Evolutionary conservation across 202 grass and related monocot genomes (phyloP).

Genomic region (Elaeis oleifera): DNA sequence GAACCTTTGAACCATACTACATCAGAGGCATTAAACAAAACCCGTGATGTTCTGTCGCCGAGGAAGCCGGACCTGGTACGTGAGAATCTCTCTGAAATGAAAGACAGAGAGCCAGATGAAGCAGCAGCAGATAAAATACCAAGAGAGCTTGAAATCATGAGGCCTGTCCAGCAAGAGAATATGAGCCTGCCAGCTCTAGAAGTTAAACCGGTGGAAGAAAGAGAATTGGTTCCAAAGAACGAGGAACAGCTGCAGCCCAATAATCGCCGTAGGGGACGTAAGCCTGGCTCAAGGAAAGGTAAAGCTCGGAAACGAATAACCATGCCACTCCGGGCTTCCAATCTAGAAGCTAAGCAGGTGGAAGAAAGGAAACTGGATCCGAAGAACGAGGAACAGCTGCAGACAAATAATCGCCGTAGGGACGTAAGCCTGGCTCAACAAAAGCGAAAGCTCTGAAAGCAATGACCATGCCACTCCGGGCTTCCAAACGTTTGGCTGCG

Average conservation of each 20-base stretch:
- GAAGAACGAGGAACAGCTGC: constrained; percentile 27
- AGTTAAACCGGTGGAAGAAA: constrained; percentile 22
- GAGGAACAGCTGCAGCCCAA: constrained; percentile 23
- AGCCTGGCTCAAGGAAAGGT: constrained; percentile 3
- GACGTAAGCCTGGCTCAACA: neutral
- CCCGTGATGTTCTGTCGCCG: neutral
- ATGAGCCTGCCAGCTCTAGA: constrained; percentile 15
- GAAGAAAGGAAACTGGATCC: constrained; percentile 9
- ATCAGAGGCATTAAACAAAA: neutral
- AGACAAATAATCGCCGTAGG: neutral
- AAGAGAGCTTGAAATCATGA: constrained; percentile 10
- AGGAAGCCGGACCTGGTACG: neutral
- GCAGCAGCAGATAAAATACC: constrained; percentile 1
- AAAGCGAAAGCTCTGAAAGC: constrained; percentile 31
- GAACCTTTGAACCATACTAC: neutral
- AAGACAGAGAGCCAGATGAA: no score
- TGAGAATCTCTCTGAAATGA: no score
- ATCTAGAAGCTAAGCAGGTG: constrained; percentile 16
- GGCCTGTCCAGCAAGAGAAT: constrained; percentile 3
- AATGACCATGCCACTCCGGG: constrained; percentile 30
- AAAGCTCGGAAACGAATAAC: no score
- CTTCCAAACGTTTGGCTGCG: constrained; percentile 51
- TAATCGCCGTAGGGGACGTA: neutral
- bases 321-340: no score
- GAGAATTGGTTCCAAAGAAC: constrained; percentile 7